Conservation (phyloP, 805 yeast species). For the Zygoascus bituminiphila region DNA sequence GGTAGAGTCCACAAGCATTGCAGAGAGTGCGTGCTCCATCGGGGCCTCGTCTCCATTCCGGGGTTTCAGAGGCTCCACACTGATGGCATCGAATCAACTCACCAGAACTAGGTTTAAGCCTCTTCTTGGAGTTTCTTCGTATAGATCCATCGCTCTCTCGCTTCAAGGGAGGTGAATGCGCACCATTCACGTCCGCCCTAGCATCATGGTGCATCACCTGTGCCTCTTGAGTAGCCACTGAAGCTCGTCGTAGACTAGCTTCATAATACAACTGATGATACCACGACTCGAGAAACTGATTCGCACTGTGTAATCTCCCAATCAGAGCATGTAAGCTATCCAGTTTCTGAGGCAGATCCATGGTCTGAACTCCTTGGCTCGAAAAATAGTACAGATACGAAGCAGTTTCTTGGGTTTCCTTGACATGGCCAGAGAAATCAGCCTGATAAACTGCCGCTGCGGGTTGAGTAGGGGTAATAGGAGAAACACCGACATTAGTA, state of each 20-base stretch:
- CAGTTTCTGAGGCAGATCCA: conserved; percentile 6
- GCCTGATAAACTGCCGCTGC: background rate
- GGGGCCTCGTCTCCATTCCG: conserved; percentile 83
- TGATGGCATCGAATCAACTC: conserved; percentile 32
- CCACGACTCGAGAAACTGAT: conserved; percentile 17
- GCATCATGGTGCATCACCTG: background rate
- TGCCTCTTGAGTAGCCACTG: background rate
- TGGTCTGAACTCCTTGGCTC: background rate
- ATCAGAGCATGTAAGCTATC: conserved; percentile 14
- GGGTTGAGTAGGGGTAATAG: background rate
- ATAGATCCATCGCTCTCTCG: background rate
- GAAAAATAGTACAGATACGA: conserved; percentile 16
- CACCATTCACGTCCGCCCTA: background rate
- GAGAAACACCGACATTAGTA: background rate
- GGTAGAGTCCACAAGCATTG: conserved; percentile 76
- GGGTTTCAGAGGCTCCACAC: conserved; percentile 54
- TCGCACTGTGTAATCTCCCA: conserved; percentile 12
- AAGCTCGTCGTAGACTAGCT: conserved; percentile 2
- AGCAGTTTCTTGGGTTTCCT: conserved; percentile 17
- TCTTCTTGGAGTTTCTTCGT: conserved; percentile 6
- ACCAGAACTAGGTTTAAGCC: conserved; percentile 11
- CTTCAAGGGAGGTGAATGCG: conserved; percentile 1
- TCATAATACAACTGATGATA: conserved; percentile 13
- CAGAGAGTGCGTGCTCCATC: conserved; percentile 67
- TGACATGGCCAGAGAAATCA: conserved; percentile 2